Percentiles rank a stretch among this genome's conserved stretches.
phyloP scores from a whole-genome alignment of 495 filamentous ascomycete genomes.

The Aspergillus affinis region DNA sequence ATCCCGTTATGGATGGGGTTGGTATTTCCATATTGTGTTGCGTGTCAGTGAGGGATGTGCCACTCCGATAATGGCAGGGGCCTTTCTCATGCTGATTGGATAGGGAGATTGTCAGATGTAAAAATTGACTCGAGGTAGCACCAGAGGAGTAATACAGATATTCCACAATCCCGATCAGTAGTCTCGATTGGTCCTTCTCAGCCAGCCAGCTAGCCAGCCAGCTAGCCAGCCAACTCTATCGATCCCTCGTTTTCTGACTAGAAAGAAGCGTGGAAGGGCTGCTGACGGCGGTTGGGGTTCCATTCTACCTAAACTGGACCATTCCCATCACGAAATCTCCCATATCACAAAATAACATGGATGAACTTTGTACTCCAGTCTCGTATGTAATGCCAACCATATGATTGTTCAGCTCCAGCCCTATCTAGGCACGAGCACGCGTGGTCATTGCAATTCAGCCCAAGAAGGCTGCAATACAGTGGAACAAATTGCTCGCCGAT shows the following conservation, averaged over 20 bases:
- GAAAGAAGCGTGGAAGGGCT: neutral
- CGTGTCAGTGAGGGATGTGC: neutral
- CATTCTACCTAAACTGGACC: neutral
- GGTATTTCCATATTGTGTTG: neutral
- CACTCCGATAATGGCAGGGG: no score
- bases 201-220: neutral
- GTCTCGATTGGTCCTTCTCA: neutral
- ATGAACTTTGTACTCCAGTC: neutral
- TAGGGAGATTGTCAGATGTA: neutral
- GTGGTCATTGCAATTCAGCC: neutral
- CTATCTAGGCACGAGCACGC: neutral
- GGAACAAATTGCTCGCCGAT: neutral
- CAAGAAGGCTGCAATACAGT: neutral
- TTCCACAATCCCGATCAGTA: neutral
- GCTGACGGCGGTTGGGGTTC: neutral
- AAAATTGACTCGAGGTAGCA: neutral
- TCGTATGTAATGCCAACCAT: neutral
- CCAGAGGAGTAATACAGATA: neutral
- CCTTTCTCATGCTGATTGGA: neutral
- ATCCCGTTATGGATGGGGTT: neutral
- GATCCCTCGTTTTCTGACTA: neutral
- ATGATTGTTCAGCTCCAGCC: neutral
- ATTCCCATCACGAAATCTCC: neutral
- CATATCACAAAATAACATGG: neutral
- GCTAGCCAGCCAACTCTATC: neutral